Evolutionary conservation across 2,329 filamentous ascomycete genomes (phyloP).

Genomic region (Neophaeococcomyces mojaviensis): DNA sequence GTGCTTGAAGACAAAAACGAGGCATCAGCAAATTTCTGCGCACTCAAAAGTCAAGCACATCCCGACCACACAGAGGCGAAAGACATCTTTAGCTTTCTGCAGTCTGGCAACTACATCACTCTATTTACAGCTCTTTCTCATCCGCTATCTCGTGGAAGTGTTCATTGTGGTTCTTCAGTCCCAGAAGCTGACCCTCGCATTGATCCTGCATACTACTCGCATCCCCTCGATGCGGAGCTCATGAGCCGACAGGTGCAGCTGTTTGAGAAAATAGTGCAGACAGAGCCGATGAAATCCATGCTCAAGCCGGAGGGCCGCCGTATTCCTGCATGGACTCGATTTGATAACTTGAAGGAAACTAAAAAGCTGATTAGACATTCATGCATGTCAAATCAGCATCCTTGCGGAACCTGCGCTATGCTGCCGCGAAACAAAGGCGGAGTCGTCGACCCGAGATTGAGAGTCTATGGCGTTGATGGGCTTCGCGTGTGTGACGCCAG

Average conservation of each 20-base stretch:
- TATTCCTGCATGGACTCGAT: constrained; percentile 10
- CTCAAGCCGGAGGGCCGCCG: constrained; percentile 28
- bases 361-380: constrained; percentile 8
- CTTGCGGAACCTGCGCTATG: constrained; percentile 30
- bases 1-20: not conserved
- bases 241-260: constrained; percentile 31
- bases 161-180: constrained; percentile 26
- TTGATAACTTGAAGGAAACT: constrained; percentile 5
- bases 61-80: not conserved
- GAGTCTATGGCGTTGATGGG: constrained; percentile 27
- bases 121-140: constrained; percentile 31
- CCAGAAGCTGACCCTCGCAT: constrained; percentile 31
- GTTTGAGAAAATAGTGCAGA: constrained; percentile 27
- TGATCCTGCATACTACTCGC: constrained; percentile 37
- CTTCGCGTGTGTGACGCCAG: constrained; percentile 31
- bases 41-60: not conserved
- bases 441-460: constrained; percentile 27
- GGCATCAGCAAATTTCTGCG: too few species aligned
- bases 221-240: constrained; percentile 38
- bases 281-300: constrained; percentile 26
- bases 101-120: constrained; percentile 4
- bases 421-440: constrained; percentile 25
- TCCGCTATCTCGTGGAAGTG: constrained; percentile 20
- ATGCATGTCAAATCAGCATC: constrained; percentile 19
- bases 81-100: not conserved